phyloP scores from a whole-genome alignment of 257 asterid genomes.

The Schizonepeta tenuifolia region DNA sequence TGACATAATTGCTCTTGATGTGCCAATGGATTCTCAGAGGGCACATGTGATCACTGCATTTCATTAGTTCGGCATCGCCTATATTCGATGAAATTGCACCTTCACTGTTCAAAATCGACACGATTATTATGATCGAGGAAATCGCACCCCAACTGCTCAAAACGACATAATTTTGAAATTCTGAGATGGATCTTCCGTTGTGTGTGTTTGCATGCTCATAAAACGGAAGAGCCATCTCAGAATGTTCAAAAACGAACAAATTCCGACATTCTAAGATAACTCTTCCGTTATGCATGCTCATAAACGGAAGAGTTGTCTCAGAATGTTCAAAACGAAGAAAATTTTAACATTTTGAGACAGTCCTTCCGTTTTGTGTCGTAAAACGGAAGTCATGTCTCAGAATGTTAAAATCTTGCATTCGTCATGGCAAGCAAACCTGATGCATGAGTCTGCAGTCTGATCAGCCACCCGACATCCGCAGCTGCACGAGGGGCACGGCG shows the following conservation, averaged over 20 bases:
- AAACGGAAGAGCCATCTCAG: too few species aligned
- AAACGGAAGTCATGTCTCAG: not conserved
- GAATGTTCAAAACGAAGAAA: too few species aligned
- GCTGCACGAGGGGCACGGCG: conserved; percentile 67
- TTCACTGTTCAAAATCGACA: conserved; percentile 43
- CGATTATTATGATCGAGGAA: too few species aligned
- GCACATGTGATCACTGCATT: conserved; percentile 79
- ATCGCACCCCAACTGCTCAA: too few species aligned
- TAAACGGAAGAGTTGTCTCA: not conserved
- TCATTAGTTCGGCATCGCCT: conserved; percentile 46
- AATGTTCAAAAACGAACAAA: too few species aligned
- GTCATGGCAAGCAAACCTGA: conserved; percentile 45
- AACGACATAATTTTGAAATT: too few species aligned
- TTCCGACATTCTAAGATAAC: too few species aligned
- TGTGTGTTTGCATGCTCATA: too few species aligned
- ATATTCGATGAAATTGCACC: conserved; percentile 40
- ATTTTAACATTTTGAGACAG: too few species aligned
- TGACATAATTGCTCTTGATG: conserved; percentile 51
- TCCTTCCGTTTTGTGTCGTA: too few species aligned
- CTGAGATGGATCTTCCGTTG: too few species aligned
- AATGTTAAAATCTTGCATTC: not conserved
- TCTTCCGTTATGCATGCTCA: not conserved
- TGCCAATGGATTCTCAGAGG: conserved; percentile 80
- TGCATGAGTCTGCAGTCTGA: conserved; percentile 46
- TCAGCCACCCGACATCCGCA: conserved; percentile 65